These are phyloP conservation scores for Akanthomyces uredinophilus DNA, from an alignment of 2,329 filamentous ascomycete genomes.

Conservation along the genomic window DNA sequence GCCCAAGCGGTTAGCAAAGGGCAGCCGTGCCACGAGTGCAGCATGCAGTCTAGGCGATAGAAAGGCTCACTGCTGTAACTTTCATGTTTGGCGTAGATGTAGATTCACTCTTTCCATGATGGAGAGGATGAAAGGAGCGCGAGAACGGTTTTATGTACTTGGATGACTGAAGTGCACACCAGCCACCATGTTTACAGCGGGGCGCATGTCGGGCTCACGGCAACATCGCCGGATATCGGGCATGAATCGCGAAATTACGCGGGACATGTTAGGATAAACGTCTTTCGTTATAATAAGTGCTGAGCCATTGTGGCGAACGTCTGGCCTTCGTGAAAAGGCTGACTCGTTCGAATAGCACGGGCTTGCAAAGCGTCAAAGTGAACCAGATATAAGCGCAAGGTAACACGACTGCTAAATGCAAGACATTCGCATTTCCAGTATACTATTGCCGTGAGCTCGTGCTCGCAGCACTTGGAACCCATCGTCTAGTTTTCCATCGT, in stretches of 20 bases:
- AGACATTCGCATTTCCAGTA: background rate
- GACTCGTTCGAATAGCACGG: background rate
- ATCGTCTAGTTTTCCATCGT: background rate
- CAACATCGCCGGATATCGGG: background rate
- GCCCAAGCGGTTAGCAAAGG: background rate
- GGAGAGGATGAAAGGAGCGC: background rate
- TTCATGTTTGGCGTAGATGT: constrained; percentile 9
- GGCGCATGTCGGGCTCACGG: background rate
- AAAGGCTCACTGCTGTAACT: constrained; percentile 25
- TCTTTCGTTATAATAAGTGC: background rate
- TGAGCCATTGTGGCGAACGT: too few relatives aligned
- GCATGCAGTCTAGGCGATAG: background rate
- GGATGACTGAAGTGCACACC: background rate
- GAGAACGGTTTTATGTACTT: background rate
- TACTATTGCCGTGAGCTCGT: background rate
- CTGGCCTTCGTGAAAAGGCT: too few relatives aligned
- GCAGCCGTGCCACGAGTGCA: background rate
- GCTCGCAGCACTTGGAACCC: background rate
- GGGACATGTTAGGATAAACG: background rate
- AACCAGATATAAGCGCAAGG: too few relatives aligned
- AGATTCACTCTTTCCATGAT: background rate
- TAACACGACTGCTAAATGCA: background rate
- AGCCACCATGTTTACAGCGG: background rate
- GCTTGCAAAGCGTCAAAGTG: background rate
- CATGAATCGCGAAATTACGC: background rate